Conservation (phyloP, 345 rosid species). For the Viola odorata region DNA sequence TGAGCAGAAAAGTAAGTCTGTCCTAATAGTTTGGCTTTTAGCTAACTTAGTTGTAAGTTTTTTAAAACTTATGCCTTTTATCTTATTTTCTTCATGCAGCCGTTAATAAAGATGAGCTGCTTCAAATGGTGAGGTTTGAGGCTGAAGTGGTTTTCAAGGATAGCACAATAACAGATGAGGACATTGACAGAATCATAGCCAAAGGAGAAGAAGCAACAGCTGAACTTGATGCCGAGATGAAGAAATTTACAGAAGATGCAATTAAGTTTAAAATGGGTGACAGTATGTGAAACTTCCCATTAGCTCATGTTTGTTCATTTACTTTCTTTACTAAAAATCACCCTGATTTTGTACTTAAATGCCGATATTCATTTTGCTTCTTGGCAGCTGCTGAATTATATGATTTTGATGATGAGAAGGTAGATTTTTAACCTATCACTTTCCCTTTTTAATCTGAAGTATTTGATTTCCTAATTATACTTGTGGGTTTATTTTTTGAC, state of each 20-base stretch:
- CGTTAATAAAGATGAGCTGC: constrained; percentile 98
- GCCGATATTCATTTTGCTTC: constrained; percentile 12
- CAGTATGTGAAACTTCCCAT: constrained; percentile 40
- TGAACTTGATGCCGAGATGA: constrained; percentile 99
- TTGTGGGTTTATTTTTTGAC: neutral
- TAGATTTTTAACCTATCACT: constrained; percentile 10
- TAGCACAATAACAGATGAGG: constrained; percentile 95
- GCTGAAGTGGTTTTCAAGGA: constrained; percentile 99
- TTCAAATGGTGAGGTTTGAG: constrained; percentile 99
- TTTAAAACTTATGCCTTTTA: neutral
- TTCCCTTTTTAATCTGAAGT: neutral
- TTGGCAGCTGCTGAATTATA: constrained; percentile 81
- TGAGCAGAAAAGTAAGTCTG: constrained; percentile 87
- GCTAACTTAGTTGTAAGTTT: neutral
- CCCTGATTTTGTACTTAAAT: neutral
- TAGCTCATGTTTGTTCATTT: neutral
- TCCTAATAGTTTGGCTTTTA: constrained; percentile 10
- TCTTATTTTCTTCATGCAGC: constrained; percentile 39
- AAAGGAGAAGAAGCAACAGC: constrained; percentile 97
- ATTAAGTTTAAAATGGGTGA: constrained; percentile 97
- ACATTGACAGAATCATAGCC: constrained; percentile 93
- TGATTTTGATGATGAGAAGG: constrained; percentile 92
- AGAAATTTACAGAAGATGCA: constrained; percentile 95
- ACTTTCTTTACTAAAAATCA: neutral
- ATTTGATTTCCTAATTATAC: constrained; percentile 1